Conservation (phyloP, 495 filamentous ascomycete species). For the Penicillium lagena region DNA sequence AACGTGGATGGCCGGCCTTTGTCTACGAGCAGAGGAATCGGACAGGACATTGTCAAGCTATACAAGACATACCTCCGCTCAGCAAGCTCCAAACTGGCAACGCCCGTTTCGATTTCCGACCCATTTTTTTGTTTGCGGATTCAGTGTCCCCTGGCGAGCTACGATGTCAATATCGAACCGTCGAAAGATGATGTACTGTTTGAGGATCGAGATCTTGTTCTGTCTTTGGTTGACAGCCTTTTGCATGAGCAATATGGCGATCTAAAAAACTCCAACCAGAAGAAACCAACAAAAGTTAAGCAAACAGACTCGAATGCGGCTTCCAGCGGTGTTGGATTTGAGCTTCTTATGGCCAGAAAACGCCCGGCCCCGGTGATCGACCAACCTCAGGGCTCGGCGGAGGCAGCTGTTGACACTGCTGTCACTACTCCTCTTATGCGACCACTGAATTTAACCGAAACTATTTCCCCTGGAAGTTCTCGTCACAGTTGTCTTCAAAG, state of each 20-base stretch:
- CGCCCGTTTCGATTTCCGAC: constrained; percentile 34
- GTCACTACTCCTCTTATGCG: not conserved
- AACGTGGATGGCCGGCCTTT: constrained; percentile 77
- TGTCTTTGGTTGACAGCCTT: constrained; percentile 46
- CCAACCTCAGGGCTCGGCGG: not conserved
- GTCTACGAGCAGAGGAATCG: constrained; percentile 52
- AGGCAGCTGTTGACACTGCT: not conserved
- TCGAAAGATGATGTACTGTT: constrained; percentile 88
- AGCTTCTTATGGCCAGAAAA: constrained; percentile 19
- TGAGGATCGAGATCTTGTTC: constrained; percentile 47
- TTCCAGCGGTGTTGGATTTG: constrained; percentile 5
- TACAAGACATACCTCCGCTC: constrained; percentile 55
- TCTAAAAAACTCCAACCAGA: constrained; percentile 3
- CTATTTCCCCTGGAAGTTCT: not conserved
- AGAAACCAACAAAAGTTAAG: constrained; percentile 2
- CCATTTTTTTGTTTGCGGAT: constrained; percentile 75
- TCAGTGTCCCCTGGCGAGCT: constrained; percentile 59
- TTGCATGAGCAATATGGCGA: constrained; percentile 52
- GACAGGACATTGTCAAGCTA: constrained; percentile 56
- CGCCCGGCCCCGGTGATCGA: not conserved
- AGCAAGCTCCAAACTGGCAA: constrained; percentile 14
- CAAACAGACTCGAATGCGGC: not conserved
- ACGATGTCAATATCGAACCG: constrained; percentile 88
- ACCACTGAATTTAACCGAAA: too few species aligned
- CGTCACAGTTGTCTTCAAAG: not conserved